phyloP scores from a whole-genome alignment of 164 flowering plant species.

The Cinnamomum chago region DNA sequence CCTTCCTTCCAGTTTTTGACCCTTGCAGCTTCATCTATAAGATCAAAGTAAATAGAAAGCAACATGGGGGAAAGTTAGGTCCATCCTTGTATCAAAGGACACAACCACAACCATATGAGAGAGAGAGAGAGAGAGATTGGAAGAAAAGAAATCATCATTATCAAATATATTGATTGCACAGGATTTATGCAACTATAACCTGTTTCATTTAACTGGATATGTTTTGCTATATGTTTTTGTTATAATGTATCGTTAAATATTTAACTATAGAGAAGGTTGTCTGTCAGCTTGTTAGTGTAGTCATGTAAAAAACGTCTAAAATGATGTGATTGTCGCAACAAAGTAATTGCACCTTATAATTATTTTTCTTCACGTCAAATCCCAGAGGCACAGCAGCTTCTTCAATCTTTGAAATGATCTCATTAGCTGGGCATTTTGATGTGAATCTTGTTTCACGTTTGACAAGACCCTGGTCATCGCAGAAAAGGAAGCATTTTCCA shows the following conservation, averaged over 20 bases:
- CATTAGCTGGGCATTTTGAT: slow-evolving; percentile 77
- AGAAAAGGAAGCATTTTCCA: slow-evolving; percentile 1
- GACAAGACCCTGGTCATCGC: slow-evolving; percentile 61
- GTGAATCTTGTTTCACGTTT: slow-evolving; percentile 93
- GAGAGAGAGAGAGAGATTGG: background rate
- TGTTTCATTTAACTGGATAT: background rate
- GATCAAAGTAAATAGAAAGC: background rate
- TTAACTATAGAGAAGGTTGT: background rate
- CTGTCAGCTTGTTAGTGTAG: background rate
- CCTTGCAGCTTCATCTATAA: slow-evolving; percentile 87
- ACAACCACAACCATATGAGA: too few species aligned
- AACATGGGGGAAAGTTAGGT: background rate
- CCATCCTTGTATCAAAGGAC: too few species aligned
- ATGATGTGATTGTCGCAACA: background rate
- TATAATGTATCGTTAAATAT: background rate
- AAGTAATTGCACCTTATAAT: slow-evolving; percentile 57
- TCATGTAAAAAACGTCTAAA: background rate
- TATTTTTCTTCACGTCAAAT: slow-evolving; percentile 90
- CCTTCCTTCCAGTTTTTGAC: slow-evolving; percentile 90
- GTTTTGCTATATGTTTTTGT: background rate
- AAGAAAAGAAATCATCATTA: background rate
- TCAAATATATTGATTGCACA: background rate
- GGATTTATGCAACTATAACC: background rate
- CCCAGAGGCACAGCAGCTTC: slow-evolving; percentile 87
- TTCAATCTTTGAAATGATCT: slow-evolving; percentile 87